Evolutionary conservation across 225 moss, liverwort and hornwort genomes (phyloP).

Genomic region (Rhytidiadelphus loreus): DNA sequence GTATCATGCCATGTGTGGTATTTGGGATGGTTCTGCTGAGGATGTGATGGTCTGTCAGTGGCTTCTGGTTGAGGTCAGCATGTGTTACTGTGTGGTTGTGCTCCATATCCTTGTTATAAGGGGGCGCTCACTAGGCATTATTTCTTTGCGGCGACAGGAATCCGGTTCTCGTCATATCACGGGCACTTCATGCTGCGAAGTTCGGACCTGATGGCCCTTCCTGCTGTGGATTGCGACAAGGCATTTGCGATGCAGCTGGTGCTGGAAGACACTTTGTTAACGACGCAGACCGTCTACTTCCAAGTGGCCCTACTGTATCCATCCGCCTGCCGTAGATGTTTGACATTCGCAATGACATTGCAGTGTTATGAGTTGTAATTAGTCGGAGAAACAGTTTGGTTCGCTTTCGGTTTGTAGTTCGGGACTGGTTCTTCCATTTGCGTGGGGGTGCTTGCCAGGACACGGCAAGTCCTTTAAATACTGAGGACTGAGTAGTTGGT

Average conservation of each 20-base stretch:
- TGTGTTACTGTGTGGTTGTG: neutral
- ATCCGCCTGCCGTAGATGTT: slow-evolving; percentile 7
- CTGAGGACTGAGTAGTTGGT: neutral
- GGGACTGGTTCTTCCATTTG: neutral
- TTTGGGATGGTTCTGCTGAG: neutral
- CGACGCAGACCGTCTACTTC: slow-evolving; percentile 81
- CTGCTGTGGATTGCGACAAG: slow-evolving; percentile 96
- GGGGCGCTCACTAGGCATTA: neutral
- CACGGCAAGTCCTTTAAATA: neutral
- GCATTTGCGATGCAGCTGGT: slow-evolving; percentile 82
- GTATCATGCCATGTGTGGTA: neutral
- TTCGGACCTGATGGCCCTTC: slow-evolving; percentile 88
- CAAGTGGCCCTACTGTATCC: slow-evolving; percentile 98
- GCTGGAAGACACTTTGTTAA: slow-evolving; percentile 85
- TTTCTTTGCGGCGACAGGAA: slow-evolving; percentile 31
- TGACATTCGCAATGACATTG: neutral
- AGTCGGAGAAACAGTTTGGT: neutral
- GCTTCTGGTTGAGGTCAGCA: neutral
- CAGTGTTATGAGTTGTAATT: neutral
- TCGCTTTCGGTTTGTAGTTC: neutral
- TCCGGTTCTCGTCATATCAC: slow-evolving; percentile 74
- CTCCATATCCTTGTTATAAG: neutral
- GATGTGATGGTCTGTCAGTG: neutral
- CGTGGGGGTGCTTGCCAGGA: neutral
- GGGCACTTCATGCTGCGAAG: slow-evolving; percentile 98